Conservation (phyloP, 2,329 filamentous ascomycete species). For the Microascus cirrosus region DNA sequence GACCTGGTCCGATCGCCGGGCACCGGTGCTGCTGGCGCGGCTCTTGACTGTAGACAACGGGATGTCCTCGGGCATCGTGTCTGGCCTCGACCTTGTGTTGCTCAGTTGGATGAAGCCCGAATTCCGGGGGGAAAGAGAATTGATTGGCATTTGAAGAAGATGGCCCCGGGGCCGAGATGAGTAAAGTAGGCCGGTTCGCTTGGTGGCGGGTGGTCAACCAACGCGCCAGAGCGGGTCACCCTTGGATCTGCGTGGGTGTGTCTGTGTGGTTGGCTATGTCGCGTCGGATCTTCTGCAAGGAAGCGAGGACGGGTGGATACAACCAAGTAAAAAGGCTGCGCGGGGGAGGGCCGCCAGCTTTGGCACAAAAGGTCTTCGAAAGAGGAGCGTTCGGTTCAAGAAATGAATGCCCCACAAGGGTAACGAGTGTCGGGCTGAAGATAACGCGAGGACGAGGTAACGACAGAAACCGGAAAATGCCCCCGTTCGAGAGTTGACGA, state of each 20-base stretch:
- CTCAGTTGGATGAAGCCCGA: constrained; percentile 34
- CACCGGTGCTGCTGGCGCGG: constrained; percentile 41
- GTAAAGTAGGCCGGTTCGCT: background rate
- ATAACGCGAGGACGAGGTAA: background rate
- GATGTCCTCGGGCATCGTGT: constrained; percentile 31
- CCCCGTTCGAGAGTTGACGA: background rate
- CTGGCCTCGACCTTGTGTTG: constrained; percentile 15
- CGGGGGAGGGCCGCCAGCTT: background rate
- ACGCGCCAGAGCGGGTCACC: background rate
- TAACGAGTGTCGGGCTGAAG: background rate
- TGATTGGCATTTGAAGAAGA: background rate
- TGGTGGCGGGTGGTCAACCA: background rate
- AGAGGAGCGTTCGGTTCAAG: background rate
- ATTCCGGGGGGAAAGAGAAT: constrained; percentile 20
- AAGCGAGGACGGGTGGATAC: background rate
- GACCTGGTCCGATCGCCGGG: constrained; percentile 32
- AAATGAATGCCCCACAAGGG: background rate
- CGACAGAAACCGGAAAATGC: background rate
- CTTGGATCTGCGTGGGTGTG: background rate
- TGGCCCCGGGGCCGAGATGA: background rate
- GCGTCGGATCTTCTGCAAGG: background rate
- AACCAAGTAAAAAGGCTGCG: background rate
- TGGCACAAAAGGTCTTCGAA: background rate
- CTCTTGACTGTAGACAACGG: constrained; percentile 45
- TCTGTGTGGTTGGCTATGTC: background rate